These are phyloP conservation scores for Parathielavia hyrcaniae DNA, from an alignment of 495 filamentous ascomycete genomes.

Conservation along the genomic window DNA sequence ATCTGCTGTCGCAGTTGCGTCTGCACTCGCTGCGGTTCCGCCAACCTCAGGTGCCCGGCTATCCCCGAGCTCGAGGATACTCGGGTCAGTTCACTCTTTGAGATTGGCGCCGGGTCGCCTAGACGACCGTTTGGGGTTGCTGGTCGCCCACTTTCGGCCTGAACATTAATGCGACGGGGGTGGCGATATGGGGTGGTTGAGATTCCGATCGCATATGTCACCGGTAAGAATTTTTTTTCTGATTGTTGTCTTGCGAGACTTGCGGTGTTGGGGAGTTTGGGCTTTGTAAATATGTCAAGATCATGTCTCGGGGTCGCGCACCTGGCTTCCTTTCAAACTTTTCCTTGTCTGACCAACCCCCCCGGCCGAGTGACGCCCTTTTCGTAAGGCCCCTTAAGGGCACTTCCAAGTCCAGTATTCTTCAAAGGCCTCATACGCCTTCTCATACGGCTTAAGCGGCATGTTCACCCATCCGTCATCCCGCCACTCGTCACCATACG, in stretches of 20 bases:
- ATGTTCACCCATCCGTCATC: not conserved
- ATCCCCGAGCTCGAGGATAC: slow-evolving; percentile 4
- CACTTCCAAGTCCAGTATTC: not conserved
- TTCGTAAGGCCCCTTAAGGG: not conserved
- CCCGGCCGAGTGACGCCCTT: too few species aligned
- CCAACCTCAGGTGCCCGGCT: not conserved
- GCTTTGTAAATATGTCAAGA: not conserved
- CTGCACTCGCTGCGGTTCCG: not conserved
- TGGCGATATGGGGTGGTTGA: not conserved
- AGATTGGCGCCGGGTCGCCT: not conserved
- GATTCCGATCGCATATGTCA: not conserved
- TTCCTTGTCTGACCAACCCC: too few species aligned
- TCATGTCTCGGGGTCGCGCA: too few species aligned
- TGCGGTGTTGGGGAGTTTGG: not conserved
- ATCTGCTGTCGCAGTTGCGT: slow-evolving; percentile 3
- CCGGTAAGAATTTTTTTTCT: not conserved
- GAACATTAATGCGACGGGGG: not conserved
- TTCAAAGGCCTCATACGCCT: not conserved
- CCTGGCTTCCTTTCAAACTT: too few species aligned
- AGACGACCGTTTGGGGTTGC: not conserved
- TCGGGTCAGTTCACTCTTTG: not conserved
- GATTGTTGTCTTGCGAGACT: not conserved
- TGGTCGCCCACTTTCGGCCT: not conserved
- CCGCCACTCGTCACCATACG: not conserved
- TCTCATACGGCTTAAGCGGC: not conserved